Evolutionary conservation across 768 basidiomycete genomes (phyloP), one percentile per base, ranked within the genome.

Genomic region (Tulasnella sp.): DNA sequence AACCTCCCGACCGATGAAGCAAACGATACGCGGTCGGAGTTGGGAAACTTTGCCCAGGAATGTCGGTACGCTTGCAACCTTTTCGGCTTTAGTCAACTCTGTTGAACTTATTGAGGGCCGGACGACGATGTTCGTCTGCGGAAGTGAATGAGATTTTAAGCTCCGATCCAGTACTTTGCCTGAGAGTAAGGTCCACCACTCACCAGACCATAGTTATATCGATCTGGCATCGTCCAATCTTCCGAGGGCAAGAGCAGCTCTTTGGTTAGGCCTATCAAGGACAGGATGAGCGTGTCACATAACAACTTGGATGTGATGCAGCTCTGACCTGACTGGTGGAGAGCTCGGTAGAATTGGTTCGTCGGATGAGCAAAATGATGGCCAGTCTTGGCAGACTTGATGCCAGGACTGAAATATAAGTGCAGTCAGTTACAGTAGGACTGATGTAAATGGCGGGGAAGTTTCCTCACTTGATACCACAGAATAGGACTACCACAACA

Each of bases 301-400:
- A n/a, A 41, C 8, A 5, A 51, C n/a, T n/a, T 51, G 8, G 10
- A 51, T 8, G 8, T 51, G 4, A 7, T 19, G 10, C n/a, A 21
- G 29, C 53, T 48, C 25, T 42, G 30, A 80, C 87, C 83, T 46
- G 85, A 82, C 44, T 74, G 73, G 63, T 85, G 74, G 0, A 92
- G 73, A 60, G 85, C 85, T 45, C 70, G 73, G 85, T 85, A 91
- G 69, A 91, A 91, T 63, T 89, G 87, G 65, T 92, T 92, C 2
- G 82, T 82, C 0, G 82, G 82, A 65, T 85, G 80, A 1, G 82
- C 85, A 64, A 82, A 92, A 67, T 92, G 88, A 68, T 87, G 85
- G 0, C 89, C 89, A 2, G 75, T 73, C 59, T 75, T 74, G 0
- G 85, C 82, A 0, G 87, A 89, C 67, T 73, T 76, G 62, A 76